Evolutionary conservation across 352 stramenopile genomes (phyloP).

Genomic region (Pythium periplocum): DNA sequence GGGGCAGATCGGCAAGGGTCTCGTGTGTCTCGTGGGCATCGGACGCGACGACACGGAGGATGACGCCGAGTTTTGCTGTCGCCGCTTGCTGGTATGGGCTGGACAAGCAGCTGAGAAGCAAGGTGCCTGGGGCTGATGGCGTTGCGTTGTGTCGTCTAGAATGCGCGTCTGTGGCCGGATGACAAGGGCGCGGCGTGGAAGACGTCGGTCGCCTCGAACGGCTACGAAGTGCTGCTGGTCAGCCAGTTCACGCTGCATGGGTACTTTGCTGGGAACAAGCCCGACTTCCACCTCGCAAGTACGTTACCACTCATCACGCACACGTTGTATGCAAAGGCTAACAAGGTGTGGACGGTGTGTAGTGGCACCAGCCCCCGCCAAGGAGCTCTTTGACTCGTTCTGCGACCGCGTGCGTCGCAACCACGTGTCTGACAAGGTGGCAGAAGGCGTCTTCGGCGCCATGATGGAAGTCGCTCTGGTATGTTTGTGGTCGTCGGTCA

Average conservation of each 20-base stretch:
- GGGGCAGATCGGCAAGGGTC: slow-evolving; percentile 62
- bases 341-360: neutral
- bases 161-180: slow-evolving; percentile 75
- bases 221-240: slow-evolving; percentile 77
- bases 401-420: slow-evolving; percentile 55
- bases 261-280: slow-evolving; percentile 81
- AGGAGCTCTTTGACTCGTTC: slow-evolving; percentile 74
- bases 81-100: slow-evolving; percentile 53
- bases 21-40: slow-evolving; percentile 81
- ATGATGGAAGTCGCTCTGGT: slow-evolving; percentile 87
- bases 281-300: slow-evolving; percentile 84
- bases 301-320: slow-evolving; percentile 9
- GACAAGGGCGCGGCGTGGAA: slow-evolving; percentile 53
- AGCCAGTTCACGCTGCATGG: slow-evolving; percentile 86
- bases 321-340: too few species aligned
- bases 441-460: slow-evolving; percentile 72
- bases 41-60: slow-evolving; percentile 70
- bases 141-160: slow-evolving; percentile 24
- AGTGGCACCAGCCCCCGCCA: slow-evolving; percentile 67
- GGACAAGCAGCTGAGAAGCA: too few species aligned
- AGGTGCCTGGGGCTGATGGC: too few species aligned
- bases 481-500: slow-evolving; percentile 8
- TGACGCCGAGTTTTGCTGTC: slow-evolving; percentile 79
- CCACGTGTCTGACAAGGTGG: slow-evolving; percentile 61
- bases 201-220: slow-evolving; percentile 53